Evolutionary conservation across 208 protist species (phyloP).

Genomic region (Tritrichomonas foetus): DNA sequence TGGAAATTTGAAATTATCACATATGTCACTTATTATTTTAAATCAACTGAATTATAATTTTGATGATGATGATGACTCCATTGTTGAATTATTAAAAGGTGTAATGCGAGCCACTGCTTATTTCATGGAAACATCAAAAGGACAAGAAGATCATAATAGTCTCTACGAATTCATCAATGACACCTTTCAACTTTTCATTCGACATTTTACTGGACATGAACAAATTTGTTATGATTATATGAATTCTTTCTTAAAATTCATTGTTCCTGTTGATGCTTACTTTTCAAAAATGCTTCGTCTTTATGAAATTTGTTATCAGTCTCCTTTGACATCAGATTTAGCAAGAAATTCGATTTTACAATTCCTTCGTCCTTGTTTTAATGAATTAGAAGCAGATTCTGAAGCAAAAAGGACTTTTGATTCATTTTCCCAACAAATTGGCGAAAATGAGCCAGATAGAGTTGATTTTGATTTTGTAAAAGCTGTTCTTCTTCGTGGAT

Average conservation of each 20-base stretch:
- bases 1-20: background rate
- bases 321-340: background rate
- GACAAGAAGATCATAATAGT: no score
- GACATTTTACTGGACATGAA: background rate
- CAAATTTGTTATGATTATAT: background rate
- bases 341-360: background rate
- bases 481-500: background rate
- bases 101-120: background rate
- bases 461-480: background rate
- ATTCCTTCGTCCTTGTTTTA: background rate
- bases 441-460: no score
- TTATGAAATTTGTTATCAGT: background rate
- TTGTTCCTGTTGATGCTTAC: slow-evolving; percentile 11
- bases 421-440: background rate
- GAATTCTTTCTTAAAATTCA: background rate
- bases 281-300: background rate
- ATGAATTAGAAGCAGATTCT: background rate
- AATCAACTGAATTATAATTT: background rate
- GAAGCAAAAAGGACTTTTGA: background rate
- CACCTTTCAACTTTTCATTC: background rate
- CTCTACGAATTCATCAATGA: slow-evolving; percentile 29
- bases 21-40: background rate
- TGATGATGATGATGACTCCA: no score
- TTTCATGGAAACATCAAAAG: background rate
- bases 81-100: background rate